These are phyloP conservation scores for Alternaria hordeiaustralica DNA, from an alignment of 2,329 filamentous ascomycete genomes.

Conservation along the genomic window DNA sequence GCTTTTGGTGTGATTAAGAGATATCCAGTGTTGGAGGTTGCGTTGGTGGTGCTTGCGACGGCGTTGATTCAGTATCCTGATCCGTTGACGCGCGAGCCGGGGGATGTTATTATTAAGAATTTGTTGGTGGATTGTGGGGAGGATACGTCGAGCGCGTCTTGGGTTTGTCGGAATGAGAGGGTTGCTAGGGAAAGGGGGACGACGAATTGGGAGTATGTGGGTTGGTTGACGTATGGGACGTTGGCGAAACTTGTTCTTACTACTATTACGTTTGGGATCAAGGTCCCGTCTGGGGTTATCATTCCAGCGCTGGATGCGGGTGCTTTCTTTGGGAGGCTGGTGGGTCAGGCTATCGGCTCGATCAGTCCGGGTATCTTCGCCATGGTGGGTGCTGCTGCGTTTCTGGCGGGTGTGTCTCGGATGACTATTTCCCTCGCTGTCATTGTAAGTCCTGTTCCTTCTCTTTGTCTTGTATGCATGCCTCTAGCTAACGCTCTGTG, in stretches of 20 bases:
- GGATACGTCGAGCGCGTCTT: slow-evolving; percentile 44
- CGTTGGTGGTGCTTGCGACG: slow-evolving; percentile 61
- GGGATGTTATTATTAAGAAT: slow-evolving; percentile 63
- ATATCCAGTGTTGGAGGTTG: slow-evolving; percentile 63
- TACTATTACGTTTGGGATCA: slow-evolving; percentile 65
- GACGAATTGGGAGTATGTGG: slow-evolving; percentile 53
- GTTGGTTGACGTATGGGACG: slow-evolving; percentile 61
- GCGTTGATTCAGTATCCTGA: slow-evolving; percentile 64
- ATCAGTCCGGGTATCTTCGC: slow-evolving; percentile 66
- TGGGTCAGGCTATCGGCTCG: slow-evolving; percentile 54
- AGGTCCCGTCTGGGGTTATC: slow-evolving; percentile 67
- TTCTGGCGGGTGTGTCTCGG: slow-evolving; percentile 64
- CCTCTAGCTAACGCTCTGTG: not conserved
- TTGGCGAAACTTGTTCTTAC: slow-evolving; percentile 63
- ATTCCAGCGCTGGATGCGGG: slow-evolving; percentile 66
- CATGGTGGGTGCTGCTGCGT: slow-evolving; percentile 66
- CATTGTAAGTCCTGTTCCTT: slow-evolving; percentile 51
- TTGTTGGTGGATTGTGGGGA: slow-evolving; percentile 62
- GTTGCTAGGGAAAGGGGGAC: not conserved
- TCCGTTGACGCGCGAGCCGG: slow-evolving; percentile 61
- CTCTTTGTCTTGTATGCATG: too few relatives aligned
- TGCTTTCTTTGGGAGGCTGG: slow-evolving; percentile 63
- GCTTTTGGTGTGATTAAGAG: slow-evolving; percentile 60
- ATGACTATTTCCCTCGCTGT: slow-evolving; percentile 66
- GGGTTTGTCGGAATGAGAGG: slow-evolving; percentile 61